Conservation (phyloP, 2,329 filamentous ascomycete genomes). For the Penicillium aurantiogriseum region DNA sequence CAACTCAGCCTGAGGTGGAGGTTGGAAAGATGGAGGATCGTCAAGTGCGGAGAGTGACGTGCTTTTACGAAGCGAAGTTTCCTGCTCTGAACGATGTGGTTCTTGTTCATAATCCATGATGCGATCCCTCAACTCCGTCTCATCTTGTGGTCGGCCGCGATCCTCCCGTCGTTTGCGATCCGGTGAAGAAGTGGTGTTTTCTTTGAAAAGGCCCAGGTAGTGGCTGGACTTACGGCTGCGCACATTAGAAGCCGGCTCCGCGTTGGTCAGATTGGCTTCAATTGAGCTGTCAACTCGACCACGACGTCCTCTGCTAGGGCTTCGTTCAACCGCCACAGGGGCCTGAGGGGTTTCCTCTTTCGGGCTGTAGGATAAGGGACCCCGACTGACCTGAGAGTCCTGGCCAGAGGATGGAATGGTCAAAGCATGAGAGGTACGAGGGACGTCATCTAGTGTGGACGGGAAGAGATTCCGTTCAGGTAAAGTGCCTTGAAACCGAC, state of each 20-base stretch:
- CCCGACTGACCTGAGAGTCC: conserved; percentile 18
- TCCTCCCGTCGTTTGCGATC: conserved; percentile 53
- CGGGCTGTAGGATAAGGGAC: conserved; percentile 24
- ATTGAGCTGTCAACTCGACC: conserved; percentile 60
- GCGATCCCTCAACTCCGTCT: conserved; percentile 20
- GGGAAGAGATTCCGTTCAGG: conserved; percentile 29
- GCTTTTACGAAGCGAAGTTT: conserved; percentile 27
- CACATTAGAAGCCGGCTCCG: conserved; percentile 54
- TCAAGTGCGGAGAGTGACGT: conserved; percentile 29
- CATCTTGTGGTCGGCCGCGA: conserved; percentile 39
- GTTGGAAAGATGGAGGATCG: conserved; percentile 25
- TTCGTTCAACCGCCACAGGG: conserved; percentile 34
- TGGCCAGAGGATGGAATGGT: conserved; percentile 23
- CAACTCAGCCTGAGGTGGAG: conserved; percentile 9
- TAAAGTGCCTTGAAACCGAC: conserved; percentile 19
- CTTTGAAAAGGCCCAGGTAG: conserved; percentile 64
- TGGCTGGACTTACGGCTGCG: conserved; percentile 66
- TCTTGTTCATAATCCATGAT: conserved; percentile 18
- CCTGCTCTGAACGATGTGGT: conserved; percentile 15
- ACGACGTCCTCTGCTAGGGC: conserved; percentile 44
- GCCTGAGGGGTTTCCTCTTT: conserved; percentile 20
- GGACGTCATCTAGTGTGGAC: conserved; percentile 30
- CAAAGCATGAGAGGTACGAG: conserved; percentile 21
- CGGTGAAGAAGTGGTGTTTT: conserved; percentile 55
- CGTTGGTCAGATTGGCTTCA: conserved; percentile 60